Conservation (phyloP, 805 yeast species). For the Torulaspora indica region DNA sequence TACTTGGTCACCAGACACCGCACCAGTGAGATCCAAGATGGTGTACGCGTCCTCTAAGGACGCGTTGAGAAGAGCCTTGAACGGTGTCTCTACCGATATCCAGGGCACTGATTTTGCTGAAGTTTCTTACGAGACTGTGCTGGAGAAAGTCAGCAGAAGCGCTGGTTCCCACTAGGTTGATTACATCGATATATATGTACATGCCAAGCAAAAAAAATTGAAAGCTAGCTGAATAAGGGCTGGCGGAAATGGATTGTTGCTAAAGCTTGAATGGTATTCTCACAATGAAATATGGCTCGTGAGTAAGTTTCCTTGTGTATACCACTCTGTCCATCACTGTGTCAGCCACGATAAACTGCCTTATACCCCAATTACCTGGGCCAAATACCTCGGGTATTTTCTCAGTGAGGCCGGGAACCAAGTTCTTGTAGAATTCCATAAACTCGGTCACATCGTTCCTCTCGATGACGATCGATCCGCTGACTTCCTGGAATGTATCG, state of each 20-base stretch:
- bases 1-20: slow-evolving; percentile 98
- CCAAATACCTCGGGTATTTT: slow-evolving; percentile 56
- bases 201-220: not conserved
- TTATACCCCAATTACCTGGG: slow-evolving; percentile 44
- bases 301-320: slow-evolving; percentile 39
- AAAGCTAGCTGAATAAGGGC: not conserved
- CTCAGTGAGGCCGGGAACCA: slow-evolving; percentile 45
- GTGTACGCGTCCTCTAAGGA: slow-evolving; percentile 97
- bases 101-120: slow-evolving; percentile 98
- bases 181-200: not conserved
- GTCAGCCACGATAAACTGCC: slow-evolving; percentile 44
- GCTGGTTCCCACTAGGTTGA: slow-evolving; percentile 53
- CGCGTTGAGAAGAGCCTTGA: slow-evolving; percentile 94
- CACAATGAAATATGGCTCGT: slow-evolving; percentile 37
- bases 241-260: too few relatives aligned
- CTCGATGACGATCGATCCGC: slow-evolving; percentile 39
- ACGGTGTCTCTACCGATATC: slow-evolving; percentile 88
- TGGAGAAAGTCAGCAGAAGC: slow-evolving; percentile 83
- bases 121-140: slow-evolving; percentile 89
- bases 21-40: slow-evolving; percentile 94
- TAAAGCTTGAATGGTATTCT: slow-evolving; percentile 13
- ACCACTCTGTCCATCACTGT: slow-evolving; percentile 48
- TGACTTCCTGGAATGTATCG: slow-evolving; percentile 38
- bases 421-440: slow-evolving; percentile 47
- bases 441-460: slow-evolving; percentile 54